phyloP scores from a whole-genome alignment of 2,329 filamentous ascomycete species.

The Dryadomyces sulphureus region DNA sequence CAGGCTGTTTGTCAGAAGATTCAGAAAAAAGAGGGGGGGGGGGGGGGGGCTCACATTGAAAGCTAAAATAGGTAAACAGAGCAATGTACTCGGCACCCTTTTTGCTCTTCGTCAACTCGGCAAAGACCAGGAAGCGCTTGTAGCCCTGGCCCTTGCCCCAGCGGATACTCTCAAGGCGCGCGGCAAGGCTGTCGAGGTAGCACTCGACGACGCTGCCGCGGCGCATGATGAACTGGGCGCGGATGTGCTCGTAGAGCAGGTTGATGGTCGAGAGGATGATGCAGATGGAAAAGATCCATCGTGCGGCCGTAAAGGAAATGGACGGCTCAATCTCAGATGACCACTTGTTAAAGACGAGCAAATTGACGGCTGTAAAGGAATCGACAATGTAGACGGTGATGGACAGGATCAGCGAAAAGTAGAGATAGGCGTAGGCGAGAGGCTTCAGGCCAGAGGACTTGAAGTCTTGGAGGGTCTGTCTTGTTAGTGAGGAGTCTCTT shows the following conservation, averaged over 20 bases:
- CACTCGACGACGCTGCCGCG: constrained; percentile 79
- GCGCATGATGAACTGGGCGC: constrained; percentile 66
- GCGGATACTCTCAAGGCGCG: constrained; percentile 71
- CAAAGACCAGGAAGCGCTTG: constrained; percentile 83
- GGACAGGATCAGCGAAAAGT: constrained; percentile 64
- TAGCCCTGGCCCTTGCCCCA: constrained; percentile 62
- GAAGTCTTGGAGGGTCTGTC: constrained; percentile 53
- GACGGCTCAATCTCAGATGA: constrained; percentile 67
- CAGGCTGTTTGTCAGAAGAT: constrained; percentile 41
- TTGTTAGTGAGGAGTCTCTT: constrained; percentile 1
- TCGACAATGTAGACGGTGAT: constrained; percentile 79
- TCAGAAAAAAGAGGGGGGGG: not conserved
- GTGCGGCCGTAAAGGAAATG: constrained; percentile 66
- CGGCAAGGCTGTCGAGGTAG: constrained; percentile 79
- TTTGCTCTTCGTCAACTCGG: constrained; percentile 77
- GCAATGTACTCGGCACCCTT: constrained; percentile 85
- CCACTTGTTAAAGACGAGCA: constrained; percentile 82
- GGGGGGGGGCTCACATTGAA: constrained; percentile 35
- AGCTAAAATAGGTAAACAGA: constrained; percentile 76
- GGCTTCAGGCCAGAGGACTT: constrained; percentile 65
- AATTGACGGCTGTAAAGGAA: constrained; percentile 82
- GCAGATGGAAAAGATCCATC: constrained; percentile 89
- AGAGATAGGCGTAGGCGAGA: constrained; percentile 75
- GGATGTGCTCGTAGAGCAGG: constrained; percentile 63
- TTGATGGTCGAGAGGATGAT: constrained; percentile 86